These are phyloP conservation scores for Lentinula lateritia DNA, from an alignment of 768 basidiomycete genomes.

Conservation along the genomic window DNA sequence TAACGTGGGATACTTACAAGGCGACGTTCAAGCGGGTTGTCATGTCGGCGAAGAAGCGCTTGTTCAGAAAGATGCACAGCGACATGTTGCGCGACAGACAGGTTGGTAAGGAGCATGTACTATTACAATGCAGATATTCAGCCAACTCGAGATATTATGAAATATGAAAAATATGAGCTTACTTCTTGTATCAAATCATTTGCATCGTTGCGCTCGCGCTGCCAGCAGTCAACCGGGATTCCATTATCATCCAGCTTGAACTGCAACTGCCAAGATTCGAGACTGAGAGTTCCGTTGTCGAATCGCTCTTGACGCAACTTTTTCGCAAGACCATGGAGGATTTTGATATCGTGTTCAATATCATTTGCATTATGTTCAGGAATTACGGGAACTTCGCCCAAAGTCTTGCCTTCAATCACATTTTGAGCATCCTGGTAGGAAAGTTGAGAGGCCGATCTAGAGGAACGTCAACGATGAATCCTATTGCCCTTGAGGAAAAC, in stretches of 20 bases:
- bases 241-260: conserved; percentile 82
- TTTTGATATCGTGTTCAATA: conserved; percentile 72
- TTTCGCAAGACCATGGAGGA: conserved; percentile 62
- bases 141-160: neutral
- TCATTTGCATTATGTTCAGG: conserved; percentile 55
- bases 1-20: conserved; percentile 43
- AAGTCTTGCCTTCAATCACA: conserved; percentile 67
- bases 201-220: conserved; percentile 62
- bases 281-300: conserved; percentile 73
- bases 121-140: conserved; percentile 21
- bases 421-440: conserved; percentile 79
- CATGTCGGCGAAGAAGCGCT: conserved; percentile 92
- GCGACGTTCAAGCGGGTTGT: conserved; percentile 87
- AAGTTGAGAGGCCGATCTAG: conserved; percentile 81
- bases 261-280: conserved; percentile 62
- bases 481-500: conserved; percentile 13
- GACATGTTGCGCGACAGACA: conserved; percentile 85
- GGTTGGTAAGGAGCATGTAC: conserved; percentile 95
- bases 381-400: conserved; percentile 47
- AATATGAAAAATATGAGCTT: conserved; percentile 8
- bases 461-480: neutral
- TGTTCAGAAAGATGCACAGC: conserved; percentile 95
- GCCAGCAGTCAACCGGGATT: conserved; percentile 72
- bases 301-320: conserved; percentile 69
- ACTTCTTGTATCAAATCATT: conserved; percentile 89